A percentile compares a stretch with the other conserved stretches of the same genome.
Conservation (phyloP, 2,329 filamentous ascomycete species). For the Zasmidium angulare region DNA sequence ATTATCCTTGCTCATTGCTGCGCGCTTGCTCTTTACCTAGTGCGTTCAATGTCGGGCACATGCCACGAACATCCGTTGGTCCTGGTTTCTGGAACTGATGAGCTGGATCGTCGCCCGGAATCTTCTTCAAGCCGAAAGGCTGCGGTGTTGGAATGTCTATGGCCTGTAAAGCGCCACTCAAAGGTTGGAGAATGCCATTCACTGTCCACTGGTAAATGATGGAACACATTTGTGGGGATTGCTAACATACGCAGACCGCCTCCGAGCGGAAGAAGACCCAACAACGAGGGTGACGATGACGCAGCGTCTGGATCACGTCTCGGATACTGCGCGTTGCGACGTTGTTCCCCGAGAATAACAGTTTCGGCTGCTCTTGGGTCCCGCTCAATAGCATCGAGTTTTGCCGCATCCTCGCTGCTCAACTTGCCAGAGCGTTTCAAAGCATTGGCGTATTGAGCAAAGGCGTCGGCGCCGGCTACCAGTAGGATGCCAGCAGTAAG, state of each 20-base stretch:
- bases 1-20: neutral
- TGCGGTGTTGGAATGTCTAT: constrained; percentile 16
- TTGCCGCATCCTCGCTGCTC: neutral
- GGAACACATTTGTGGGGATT: neutral
- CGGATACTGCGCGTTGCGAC: neutral
- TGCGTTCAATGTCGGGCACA: constrained; percentile 27
- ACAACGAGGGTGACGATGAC: neutral
- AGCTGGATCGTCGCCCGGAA: constrained; percentile 25
- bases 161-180: constrained; percentile 20
- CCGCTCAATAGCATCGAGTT: neutral
- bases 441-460: neutral
- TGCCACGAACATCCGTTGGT: constrained; percentile 23
- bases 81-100: constrained; percentile 25
- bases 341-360: neutral
- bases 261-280: neutral
- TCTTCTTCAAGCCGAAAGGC: constrained; percentile 14
- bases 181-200: constrained; percentile 6
- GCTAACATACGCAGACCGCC: neutral
- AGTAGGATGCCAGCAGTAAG: neutral
- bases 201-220: neutral
- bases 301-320: neutral
- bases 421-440: neutral
- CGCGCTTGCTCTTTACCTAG: constrained; percentile 9
- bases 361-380: neutral
- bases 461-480: neutral